A percentile compares a stretch with the other conserved stretches of the same genome.
phyloP scores from a whole-genome alignment of 2,329 filamentous ascomycete genomes.

The Hypocreales sp. region DNA sequence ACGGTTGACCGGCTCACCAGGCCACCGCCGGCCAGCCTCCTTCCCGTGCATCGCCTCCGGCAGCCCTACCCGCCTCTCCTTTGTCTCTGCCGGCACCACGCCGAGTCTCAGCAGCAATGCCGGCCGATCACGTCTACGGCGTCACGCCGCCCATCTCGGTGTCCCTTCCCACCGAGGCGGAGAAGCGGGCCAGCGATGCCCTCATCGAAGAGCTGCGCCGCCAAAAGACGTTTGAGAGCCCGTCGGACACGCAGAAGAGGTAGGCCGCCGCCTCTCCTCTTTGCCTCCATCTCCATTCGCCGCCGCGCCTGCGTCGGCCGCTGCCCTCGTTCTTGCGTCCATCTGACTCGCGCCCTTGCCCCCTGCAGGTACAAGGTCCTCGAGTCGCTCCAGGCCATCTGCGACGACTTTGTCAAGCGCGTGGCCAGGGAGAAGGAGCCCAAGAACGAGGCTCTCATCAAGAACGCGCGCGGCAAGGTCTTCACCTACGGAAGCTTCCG shows the following conservation, averaged over 20 bases:
- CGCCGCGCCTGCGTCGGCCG: too few relatives aligned
- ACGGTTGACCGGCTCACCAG: too few relatives aligned
- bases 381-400: constrained; percentile 60
- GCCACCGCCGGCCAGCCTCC: too few relatives aligned
- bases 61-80: too few relatives aligned
- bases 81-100: too few relatives aligned
- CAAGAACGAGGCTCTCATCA: constrained; percentile 60
- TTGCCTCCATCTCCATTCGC: too few relatives aligned
- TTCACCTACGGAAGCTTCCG: constrained; percentile 95
- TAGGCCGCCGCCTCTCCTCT: constrained; percentile 23
- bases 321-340: too few relatives aligned
- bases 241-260: constrained; percentile 73
- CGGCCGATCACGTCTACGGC: constrained; percentile 33
- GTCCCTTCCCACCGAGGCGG: constrained; percentile 57
- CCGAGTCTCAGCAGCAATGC: constrained; percentile 13
- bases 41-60: too few relatives aligned
- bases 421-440: constrained; percentile 60
- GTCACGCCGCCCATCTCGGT: constrained; percentile 75
- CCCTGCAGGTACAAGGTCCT: constrained; percentile 53
- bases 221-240: constrained; percentile 83
- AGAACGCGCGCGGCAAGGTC: constrained; percentile 78
- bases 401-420: constrained; percentile 72
- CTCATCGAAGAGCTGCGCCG: constrained; percentile 72
- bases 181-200: constrained; percentile 61
- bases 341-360: too few relatives aligned